These are phyloP conservation scores for Macrotyloma uniflorum DNA, from an alignment of 306 rosid genomes.

Conservation along the genomic window DNA sequence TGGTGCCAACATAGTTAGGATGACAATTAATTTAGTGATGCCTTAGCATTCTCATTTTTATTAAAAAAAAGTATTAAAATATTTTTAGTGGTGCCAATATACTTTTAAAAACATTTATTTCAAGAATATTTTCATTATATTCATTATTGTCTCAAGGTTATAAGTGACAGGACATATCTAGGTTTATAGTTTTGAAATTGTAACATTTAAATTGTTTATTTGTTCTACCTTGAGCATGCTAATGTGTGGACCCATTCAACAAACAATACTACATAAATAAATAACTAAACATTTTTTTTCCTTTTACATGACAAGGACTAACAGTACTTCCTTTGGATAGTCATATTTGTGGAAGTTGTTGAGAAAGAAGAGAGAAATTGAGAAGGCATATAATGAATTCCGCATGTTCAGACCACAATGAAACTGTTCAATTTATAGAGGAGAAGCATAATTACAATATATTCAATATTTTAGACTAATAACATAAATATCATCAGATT, in stretches of 20 bases:
- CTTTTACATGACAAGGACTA: constrained; percentile 17
- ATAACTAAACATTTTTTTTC: neutral
- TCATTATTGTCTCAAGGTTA: neutral
- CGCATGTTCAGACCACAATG: no score
- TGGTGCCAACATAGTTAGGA: no score
- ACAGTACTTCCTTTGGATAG: neutral
- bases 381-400: no score
- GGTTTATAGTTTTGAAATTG: constrained; percentile 20
- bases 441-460: no score
- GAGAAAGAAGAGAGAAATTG: no score
- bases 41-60: no score
- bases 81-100: no score
- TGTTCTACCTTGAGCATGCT: constrained; percentile 25
- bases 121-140: constrained; percentile 15
- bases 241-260: constrained; percentile 8
- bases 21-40: no score
- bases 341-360: neutral
- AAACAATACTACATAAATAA: constrained; percentile 4
- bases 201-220: neutral
- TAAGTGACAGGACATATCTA: constrained; percentile 4
- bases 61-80: no score
- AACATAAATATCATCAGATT: no score
- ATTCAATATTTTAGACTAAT: no score
- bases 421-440: no score
- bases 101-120: neutral